A percentile compares a stretch with the other conserved stretches of the same genome.
phyloP scores from a whole-genome alignment of 345 rosid genomes.

The Excoecaria cochinchinensis region DNA sequence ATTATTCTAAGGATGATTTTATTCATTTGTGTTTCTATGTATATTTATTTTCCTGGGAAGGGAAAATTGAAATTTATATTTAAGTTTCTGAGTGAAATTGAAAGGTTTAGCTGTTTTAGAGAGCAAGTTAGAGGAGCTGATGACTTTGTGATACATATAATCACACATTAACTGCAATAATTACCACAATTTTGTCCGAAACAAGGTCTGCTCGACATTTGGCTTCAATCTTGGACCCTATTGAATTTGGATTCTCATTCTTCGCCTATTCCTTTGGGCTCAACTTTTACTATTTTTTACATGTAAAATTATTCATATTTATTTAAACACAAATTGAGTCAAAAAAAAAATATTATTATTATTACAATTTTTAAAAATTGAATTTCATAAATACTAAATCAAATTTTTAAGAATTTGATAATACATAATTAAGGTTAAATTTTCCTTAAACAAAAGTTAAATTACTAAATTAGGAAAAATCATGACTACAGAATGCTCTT shows the following conservation, averaged over 20 bases:
- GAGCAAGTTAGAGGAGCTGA: background rate
- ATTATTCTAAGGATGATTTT: background rate
- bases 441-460: too few species aligned
- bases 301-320: too few species aligned
- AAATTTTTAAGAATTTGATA: too few species aligned
- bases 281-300: background rate
- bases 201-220: background rate
- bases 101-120: background rate
- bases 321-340: too few species aligned
- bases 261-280: background rate
- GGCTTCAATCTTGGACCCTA: background rate
- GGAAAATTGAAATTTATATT: background rate
- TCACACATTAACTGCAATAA: background rate
- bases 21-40: background rate
- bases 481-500: too few species aligned
- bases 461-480: too few species aligned
- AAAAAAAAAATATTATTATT: too few species aligned
- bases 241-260: background rate
- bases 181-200: background rate
- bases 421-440: too few species aligned
- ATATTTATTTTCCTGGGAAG: background rate
- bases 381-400: too few species aligned
- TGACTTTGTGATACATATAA: too few species aligned
- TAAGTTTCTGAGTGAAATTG: background rate
- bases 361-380: too few species aligned